phyloP scores from a whole-genome alignment of 305 asterid genomes.

The Solanum hybrid region DNA sequence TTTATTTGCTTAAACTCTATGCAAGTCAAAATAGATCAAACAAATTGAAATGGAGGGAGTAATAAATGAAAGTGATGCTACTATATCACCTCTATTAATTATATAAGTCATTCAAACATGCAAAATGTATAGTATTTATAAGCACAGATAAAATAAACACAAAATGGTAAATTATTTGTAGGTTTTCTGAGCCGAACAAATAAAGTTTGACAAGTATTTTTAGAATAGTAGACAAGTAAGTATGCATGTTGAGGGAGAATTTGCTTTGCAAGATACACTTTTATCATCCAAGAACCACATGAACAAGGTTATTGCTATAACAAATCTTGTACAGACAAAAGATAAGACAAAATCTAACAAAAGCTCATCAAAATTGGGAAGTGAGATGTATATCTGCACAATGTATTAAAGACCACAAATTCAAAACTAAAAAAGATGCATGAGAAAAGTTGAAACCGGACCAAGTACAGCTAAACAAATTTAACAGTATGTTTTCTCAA shows the following conservation, averaged over 20 bases:
- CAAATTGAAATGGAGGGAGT: background rate
- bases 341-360: background rate
- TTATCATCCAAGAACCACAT: background rate
- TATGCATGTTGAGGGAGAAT: background rate
- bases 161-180: background rate
- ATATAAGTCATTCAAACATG: background rate
- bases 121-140: background rate
- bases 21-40: background rate
- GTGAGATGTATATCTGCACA: conserved; percentile 6
- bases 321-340: background rate
- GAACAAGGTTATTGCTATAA: background rate
- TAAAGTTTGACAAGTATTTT: background rate
- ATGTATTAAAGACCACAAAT: background rate
- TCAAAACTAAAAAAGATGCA: background rate
- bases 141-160: background rate
- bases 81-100: background rate
- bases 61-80: background rate
- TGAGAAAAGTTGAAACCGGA: background rate
- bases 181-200: background rate
- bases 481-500: conserved; percentile 3
- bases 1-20: background rate
- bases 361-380: background rate
- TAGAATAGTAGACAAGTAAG: background rate
- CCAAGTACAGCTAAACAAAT: conserved; percentile 4
- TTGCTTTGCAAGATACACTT: background rate